Percentiles rank a stretch among this genome's conserved stretches.
phyloP scores from a whole-genome alignment of 768 basidiomycete species.

The Pleurotus djamor region DNA sequence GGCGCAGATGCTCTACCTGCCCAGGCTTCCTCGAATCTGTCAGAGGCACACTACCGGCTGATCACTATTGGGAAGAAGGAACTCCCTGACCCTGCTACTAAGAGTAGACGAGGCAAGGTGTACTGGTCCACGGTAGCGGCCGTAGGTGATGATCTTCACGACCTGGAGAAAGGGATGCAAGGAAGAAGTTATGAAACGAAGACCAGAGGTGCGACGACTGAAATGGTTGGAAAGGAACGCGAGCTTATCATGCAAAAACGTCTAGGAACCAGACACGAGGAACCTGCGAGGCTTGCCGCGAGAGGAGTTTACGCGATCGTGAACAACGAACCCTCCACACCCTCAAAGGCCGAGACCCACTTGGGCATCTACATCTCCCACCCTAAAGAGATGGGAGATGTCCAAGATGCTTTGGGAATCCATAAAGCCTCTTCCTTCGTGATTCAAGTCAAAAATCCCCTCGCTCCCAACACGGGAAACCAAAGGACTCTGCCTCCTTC shows the following conservation, averaged over 20 bases:
- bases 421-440: conserved; percentile 50
- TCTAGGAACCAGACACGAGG: conserved; percentile 50
- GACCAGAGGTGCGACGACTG: conserved; percentile 49
- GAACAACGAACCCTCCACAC: conserved; percentile 39
- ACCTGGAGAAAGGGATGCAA: conserved; percentile 46
- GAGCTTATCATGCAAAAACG: background rate
- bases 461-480: conserved; percentile 36
- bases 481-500: conserved; percentile 18
- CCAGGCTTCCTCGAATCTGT: conserved; percentile 23
- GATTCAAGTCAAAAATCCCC: conserved; percentile 62
- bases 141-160: conserved; percentile 48
- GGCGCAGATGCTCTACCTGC: conserved; percentile 53
- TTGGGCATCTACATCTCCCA: conserved; percentile 62
- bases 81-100: conserved; percentile 43
- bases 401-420: conserved; percentile 56
- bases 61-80: conserved; percentile 58
- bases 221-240: too few relatives aligned
- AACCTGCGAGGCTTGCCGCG: conserved; percentile 48
- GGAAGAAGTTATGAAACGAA: conserved; percentile 59
- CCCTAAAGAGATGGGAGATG: conserved; percentile 44
- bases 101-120: conserved; percentile 35
- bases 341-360: conserved; percentile 47
- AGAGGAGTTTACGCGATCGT: conserved; percentile 62
- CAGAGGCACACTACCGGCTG: conserved; percentile 46
- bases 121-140: conserved; percentile 54